Evolutionary conservation across 1,284 basidiomycete species (phyloP), one percentile per base, ranked within the genome.

Genomic region (Microbotryomycetes sp.): DNA sequence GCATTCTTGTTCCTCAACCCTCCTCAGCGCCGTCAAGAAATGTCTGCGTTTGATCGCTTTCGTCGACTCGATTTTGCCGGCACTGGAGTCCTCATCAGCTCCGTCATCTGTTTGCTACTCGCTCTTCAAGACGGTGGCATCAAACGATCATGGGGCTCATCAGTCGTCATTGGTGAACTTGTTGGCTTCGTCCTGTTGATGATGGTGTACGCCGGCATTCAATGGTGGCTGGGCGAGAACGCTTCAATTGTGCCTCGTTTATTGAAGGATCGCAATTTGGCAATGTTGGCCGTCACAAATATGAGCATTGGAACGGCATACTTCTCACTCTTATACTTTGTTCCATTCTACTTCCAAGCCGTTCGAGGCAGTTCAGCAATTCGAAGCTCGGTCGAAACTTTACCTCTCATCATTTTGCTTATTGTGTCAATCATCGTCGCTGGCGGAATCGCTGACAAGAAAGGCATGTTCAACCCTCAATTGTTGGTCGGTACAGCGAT

Each of bases 381-480:
- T 25, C 31, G 29, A 19, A 22, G 19, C 15, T 31, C 31, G 22
- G 53, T 74, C 9, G 67, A 72, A 49, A 67, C 66, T 3, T 55
- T 74, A 16, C 66, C 71, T 26, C 69, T 70, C 31, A 61, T 73
- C 58, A 57, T 73, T 12, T 63, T 62, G 2, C 58, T 70, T 23
- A 70, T 73, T 46, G 42, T 70, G 36, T 45, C 58, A 19, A 69
- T 68, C 57, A 65, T 67, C 9, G 25, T 71, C 22, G 53, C 60
- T 6, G 73, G 72, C 16, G 30, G 58, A 3, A 46, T 70, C 4
- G 65, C 70, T 30, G 67, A 60, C 31, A 66, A 64, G 28, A 66
- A 54, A 26, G 79, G 77, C n/a, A 71, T 72, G 49, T 80, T 79
- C 72, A 77, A 70, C 49, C 72, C 70, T 1, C 77, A 75, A 68